Base-by-base conservation (phyloP, 257 asterid species). In the Nicotiana attenuata region DNA sequence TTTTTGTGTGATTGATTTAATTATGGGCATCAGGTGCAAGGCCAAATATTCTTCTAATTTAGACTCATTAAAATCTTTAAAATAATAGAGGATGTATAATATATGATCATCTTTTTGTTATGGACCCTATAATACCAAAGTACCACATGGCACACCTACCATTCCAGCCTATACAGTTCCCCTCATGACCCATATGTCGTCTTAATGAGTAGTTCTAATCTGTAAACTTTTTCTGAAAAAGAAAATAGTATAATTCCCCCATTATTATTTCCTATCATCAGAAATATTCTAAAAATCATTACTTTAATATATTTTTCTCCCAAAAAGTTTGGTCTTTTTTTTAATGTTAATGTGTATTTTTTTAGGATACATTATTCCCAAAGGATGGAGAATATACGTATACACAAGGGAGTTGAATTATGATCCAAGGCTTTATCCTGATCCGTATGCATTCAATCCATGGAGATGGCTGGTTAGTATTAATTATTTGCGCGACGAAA, bases 401-500 rank as follows among this genome's bases (percentile, higher is more conserved):
- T 88, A 88, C 38, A 88, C 91, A 5, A 87, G 91, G 50, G 91
- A 88, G 88, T 91, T 96, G 86, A 96, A 94, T 84, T 96, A 96
- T 77, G 99, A 96, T 59, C 92, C 98, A 26, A 68, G 87, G 67
- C 81, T 93, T 41, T 96, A 96, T 86, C 97, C 98, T 10, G 97
- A 94, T 81, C 99, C 99, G 6, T 88, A 84, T 6, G 86, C 93
- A 73, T 96, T 96, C 91, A 96, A 94, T 81, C 99, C 99, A 7
- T 91, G 96, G 96, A 90, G 99, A 94, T 96, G 99, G 99, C 90
- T 96, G 98, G 99, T 96, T 60, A 60, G 97, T 91, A 77, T 35
- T 22, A 11, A 22, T 78, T 1, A 33, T 20, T 22, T 22, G 10
- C 5, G 0, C 2, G 0, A 10, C 7, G 2, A 31, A 29, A 28